phyloP scores from a whole-genome alignment of 2,329 filamentous ascomycete genomes.

The Pseudogymnoascus sp. region DNA sequence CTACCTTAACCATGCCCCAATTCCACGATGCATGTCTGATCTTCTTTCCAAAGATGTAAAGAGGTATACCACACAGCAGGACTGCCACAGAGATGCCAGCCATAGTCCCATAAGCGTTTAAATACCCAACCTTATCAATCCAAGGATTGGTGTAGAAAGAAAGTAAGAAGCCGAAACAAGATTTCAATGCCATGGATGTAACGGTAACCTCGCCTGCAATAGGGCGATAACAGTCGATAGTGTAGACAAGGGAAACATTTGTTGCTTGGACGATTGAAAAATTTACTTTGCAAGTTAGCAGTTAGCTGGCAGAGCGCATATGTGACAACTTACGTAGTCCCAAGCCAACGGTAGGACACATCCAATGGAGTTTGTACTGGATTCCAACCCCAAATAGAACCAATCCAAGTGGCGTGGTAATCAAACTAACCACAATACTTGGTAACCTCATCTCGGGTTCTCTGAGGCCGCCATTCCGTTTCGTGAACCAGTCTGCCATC shows the following conservation, averaged over 20 bases:
- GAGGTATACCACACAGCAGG: constrained; percentile 41
- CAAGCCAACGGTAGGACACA: constrained; percentile 48
- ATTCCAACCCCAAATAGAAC: constrained; percentile 44
- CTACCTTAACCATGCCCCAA: constrained; percentile 41
- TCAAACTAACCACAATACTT: constrained; percentile 43
- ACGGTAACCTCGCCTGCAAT: constrained; percentile 50
- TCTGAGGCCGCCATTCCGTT: constrained; percentile 48
- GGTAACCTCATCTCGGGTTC: constrained; percentile 56
- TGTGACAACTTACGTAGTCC: constrained; percentile 43
- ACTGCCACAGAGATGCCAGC: constrained; percentile 45
- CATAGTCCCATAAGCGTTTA: constrained; percentile 49
- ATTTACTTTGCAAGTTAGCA: constrained; percentile 35
- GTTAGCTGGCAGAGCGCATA: constrained; percentile 13
- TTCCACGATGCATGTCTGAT: constrained; percentile 42
- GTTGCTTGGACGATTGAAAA: constrained; percentile 51
- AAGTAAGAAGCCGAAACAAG: constrained; percentile 50
- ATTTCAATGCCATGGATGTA: constrained; percentile 49
- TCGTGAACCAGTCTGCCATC: constrained; percentile 36
- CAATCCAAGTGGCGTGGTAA: constrained; percentile 42
- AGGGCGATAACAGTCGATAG: constrained; percentile 51
- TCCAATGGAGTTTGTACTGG: constrained; percentile 44
- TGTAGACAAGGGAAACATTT: constrained; percentile 51
- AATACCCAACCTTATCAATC: constrained; percentile 45
- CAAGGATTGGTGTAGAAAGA: constrained; percentile 56
- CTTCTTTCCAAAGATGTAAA: constrained; percentile 46